phyloP scores from a whole-genome alignment of 2,329 filamentous ascomycete genomes.

The Knoxdaviesia capensis region DNA sequence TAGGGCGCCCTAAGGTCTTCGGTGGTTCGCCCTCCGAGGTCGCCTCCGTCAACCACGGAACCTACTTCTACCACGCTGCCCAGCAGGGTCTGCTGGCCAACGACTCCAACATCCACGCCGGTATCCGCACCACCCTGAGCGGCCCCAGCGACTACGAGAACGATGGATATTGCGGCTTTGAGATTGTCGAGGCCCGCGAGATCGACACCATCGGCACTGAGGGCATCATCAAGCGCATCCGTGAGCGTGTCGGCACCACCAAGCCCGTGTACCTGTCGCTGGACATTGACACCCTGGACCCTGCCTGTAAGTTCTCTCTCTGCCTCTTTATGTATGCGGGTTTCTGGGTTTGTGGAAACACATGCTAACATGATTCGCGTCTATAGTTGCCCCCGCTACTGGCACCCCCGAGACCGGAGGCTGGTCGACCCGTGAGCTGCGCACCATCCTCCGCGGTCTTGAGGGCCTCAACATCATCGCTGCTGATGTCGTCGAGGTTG shows the following conservation, averaged over 20 bases:
- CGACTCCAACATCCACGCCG: conserved; percentile 73
- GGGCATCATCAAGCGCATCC: conserved; percentile 63
- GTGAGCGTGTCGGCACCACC: conserved; percentile 50
- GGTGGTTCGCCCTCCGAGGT: conserved; percentile 60
- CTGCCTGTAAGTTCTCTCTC: conserved; percentile 37
- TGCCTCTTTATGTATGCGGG: background rate
- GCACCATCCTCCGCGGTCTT: conserved; percentile 49
- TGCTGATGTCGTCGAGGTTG: conserved; percentile 53
- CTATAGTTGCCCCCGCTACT: conserved; percentile 45
- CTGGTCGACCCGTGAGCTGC: conserved; percentile 53
- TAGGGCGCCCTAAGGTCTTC: conserved; percentile 72
- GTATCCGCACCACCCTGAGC: conserved; percentile 65
- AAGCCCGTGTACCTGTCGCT: conserved; percentile 66
- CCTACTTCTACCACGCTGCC: conserved; percentile 70
- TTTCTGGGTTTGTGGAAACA: background rate
- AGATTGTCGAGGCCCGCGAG: conserved; percentile 55
- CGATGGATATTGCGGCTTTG: conserved; percentile 67
- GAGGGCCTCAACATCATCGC: conserved; percentile 50
- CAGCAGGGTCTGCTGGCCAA: conserved; percentile 62
- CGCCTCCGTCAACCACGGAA: conserved; percentile 68
- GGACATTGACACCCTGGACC: conserved; percentile 71
- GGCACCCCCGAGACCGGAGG: conserved; percentile 60
- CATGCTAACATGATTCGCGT: conserved; percentile 3
- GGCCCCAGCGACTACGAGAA: conserved; percentile 69
- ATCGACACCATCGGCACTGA: conserved; percentile 32